Conservation (phyloP, 1,284 basidiomycete species). For the Microbotryum scabiosae region DNA sequence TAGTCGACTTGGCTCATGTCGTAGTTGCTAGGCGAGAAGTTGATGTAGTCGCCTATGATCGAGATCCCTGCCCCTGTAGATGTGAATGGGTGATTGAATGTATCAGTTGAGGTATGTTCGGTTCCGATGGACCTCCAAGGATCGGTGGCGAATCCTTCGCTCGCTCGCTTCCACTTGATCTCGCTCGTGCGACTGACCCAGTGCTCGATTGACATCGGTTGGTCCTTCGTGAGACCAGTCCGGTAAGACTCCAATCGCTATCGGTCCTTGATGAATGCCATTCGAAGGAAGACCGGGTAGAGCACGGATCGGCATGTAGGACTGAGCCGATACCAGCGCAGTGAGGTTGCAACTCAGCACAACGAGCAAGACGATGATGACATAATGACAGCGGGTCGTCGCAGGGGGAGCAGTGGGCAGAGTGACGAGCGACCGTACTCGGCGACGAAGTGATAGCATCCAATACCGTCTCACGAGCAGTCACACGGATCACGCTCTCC, state of each 20-base stretch:
- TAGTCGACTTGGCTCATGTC: conserved; percentile 25
- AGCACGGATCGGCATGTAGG: too few relatives aligned
- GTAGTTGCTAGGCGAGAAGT: conserved; percentile 16
- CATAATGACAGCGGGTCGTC: too few relatives aligned
- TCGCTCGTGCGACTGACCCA: conserved; percentile 26
- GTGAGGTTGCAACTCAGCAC: too few relatives aligned
- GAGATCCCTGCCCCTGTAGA: conserved; percentile 4
- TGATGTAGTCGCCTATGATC: conserved; percentile 33
- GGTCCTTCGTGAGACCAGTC: conserved; percentile 37
- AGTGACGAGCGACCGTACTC: too few relatives aligned
- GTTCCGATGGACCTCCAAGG: too few relatives aligned
- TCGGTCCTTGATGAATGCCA: conserved; percentile 8
- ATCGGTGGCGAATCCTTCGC: too few relatives aligned
- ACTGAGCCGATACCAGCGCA: too few relatives aligned
- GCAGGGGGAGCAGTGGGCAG: too few relatives aligned
- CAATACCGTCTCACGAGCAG: too few relatives aligned
- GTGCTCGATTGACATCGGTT: conserved; percentile 32
- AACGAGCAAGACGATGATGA: too few relatives aligned
- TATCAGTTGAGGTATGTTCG: not conserved
- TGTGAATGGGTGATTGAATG: not conserved
- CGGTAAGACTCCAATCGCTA: conserved; percentile 31
- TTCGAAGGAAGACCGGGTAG: conserved; percentile 27
- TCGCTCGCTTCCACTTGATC: not conserved
- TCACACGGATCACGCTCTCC: too few relatives aligned
- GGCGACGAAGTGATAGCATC: too few relatives aligned